Base-by-base conservation (phyloP, 1,284 basidiomycete genomes). In the Puccinia brachypodii region DNA sequence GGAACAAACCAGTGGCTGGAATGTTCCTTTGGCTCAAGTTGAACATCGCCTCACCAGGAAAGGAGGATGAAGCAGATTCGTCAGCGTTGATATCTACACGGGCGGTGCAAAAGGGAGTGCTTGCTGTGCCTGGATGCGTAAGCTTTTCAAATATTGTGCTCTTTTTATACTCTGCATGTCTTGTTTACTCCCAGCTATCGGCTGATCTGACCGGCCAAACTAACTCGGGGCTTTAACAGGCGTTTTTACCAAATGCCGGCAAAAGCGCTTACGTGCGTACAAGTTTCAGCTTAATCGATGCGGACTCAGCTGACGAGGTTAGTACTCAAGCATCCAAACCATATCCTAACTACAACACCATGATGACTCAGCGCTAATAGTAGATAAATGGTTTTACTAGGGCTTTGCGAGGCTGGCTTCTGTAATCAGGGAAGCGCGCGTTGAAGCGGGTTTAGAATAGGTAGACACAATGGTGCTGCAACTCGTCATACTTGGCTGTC, bases 1-100 rank as follows among this genome's bases (percentile, higher is more conserved):
- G 95, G 95, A 90, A 88, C 58, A 89, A 89, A 0, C 96, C 96
- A 0, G 92, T 94, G 75, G 93, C 95, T 2, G 95, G 95, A 83
- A 87, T 88, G 87, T 87, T 87, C 82, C 83, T 87, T 40, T 86
- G 85, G 85, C 40, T 82, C 36, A 71, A 77, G 40, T 36, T 74
- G n/a, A 69, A 64, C 56, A 77, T 72, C 28, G 83, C 85, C 33
- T 85, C 44, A 36, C 82, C 83, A 60, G 82, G 83, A 13, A 86
- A 85, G 2, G 89, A 89, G 71, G 56, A 80, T 4, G 56, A 80
- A 33, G 90, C 89, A 22, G 94, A 98, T 86, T 93, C 93, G 2
- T 91, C 90, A 84, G 87, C 89, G n/a, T 85, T 97, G 71, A 94
- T 98, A 84, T 88, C 90, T 76, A 92, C 90, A 19, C 92, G 92